These are phyloP conservation scores for Kwoniella dejecticola DNA, from an alignment of 768 basidiomycete species.

Conservation along the genomic window DNA sequence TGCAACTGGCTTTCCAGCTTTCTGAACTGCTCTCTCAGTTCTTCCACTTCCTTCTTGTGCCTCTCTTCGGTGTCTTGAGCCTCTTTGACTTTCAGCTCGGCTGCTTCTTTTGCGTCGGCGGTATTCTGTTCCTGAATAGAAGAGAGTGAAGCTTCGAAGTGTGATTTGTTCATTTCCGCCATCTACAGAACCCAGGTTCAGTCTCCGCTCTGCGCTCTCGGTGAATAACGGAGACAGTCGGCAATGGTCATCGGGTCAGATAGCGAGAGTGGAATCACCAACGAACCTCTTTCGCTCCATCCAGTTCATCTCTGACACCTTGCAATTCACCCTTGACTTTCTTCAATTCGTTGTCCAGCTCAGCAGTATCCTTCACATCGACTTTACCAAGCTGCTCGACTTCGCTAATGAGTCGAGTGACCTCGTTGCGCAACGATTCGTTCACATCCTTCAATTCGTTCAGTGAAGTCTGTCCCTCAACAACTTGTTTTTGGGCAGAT, in stretches of 20 bases:
- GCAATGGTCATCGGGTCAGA: too few relatives aligned
- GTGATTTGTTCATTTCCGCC: constrained; percentile 46
- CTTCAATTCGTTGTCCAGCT: background rate
- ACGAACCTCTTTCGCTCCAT: constrained; percentile 34
- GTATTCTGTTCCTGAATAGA: constrained; percentile 27
- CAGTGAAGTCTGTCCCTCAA: constrained; percentile 3
- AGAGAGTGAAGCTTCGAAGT: constrained; percentile 32
- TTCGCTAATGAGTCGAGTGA: constrained; percentile 11
- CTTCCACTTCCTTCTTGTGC: constrained; percentile 15
- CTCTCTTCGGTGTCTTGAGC: background rate
- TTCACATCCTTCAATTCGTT: constrained; percentile 4
- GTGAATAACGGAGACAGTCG: too few relatives aligned
- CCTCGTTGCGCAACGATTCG: constrained; percentile 16
- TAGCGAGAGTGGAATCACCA: too few relatives aligned
- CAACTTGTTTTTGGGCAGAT: background rate
- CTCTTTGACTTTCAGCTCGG: constrained; percentile 11
- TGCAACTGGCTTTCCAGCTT: constrained; percentile 19
- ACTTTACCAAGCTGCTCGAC: constrained; percentile 8
- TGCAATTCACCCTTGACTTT: constrained; percentile 26
- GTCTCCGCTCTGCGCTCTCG: too few relatives aligned
- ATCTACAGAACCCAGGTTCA: constrained; percentile 27
- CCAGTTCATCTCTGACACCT: constrained; percentile 33
- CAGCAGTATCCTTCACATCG: background rate
- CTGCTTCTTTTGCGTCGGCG: background rate
- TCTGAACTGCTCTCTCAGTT: constrained; percentile 20